Base-by-base conservation (phyloP, 371 early-diverging fungal genomes). In the Amoeboradix gromovi region DNA sequence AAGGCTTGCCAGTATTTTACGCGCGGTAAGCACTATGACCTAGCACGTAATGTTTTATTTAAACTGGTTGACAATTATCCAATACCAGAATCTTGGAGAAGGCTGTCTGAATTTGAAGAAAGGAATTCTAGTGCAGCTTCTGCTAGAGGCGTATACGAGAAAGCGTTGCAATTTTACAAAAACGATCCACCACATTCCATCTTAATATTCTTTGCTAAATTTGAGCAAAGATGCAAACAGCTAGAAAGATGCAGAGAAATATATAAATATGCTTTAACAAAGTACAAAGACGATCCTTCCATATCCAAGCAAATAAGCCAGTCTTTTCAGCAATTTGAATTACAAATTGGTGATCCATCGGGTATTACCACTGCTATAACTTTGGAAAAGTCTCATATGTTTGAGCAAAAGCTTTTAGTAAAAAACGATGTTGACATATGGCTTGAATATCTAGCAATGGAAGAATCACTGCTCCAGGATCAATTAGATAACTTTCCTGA, bases 271-370 rank as follows among this genome's bases (percentile, higher is more conserved):
- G 94, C 92, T 1, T 74, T 94, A 31, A 89, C 87, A 67, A 83
- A 86, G 31, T 80, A 94, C 29, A 88, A 92, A 1, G 83, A 87
- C 71, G 82, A 48, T 48, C 48, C 48, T 22, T 5, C 22, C 22
- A 22, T 22, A 83, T 22, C 85, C 84, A 74, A 73, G 71, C 70
- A 84, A 88, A 0, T 86, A 90, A 77, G 83, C 88, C 29, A 78
- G 94, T 30, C 87, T 91, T 77, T 89, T 89, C 71, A 87, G 87
- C 74, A 94, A 94, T 96, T 96, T 74, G 95, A 96, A 77, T 94
- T 95, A 75, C 92, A 92, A 75, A 85, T 82, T 74, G 97, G 97
- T 31, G 87, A 84, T 67, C 80, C 80, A 71, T 85, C 86, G 22
- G 90, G 86, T 17, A 89, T 92, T 68, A 94, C 94, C 74, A 82